Base-by-base conservation (phyloP, 2,329 filamentous ascomycete genomes). In the Fusarium annulatum region DNA sequence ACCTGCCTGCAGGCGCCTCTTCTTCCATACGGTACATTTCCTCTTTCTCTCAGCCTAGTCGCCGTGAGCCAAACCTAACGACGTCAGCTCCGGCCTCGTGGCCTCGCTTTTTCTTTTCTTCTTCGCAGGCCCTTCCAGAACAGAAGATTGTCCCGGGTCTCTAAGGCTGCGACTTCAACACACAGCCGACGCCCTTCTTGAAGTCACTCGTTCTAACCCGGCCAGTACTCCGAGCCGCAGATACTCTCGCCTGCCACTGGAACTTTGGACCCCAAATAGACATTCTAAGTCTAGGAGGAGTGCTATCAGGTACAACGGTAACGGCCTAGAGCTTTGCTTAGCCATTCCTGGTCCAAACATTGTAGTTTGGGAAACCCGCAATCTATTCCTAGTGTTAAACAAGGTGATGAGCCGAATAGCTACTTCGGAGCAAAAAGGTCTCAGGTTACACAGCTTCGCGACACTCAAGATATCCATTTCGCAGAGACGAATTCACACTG, bases 1-100 rank as follows among this genome's bases (percentile, higher is more conserved):
- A 80, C 77, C 69, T 79, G 58, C 73, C 74, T 77, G 76, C 73
- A 78, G 65, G 72, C 75, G 77, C 76, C 77, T 71, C 76, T 74
- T 72, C 71, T 72, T 73, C 67, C 61, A 71, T 64, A 73, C 68
- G 64, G 63, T 77, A 74, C 73, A 76, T 62, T 78, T 73, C 57
- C 69, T 70, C 69, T 64, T 62, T 67, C 71, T 78, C 76, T 70
- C 74, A 78, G 75, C 71, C 67, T 69, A 69, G 67, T 63, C 52
- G 67, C 66, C 61, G 64, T 57, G 75, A 71, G 67, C 72, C 72
- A 77, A 76, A 73, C 72, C 69, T 70, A 66, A 78, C 73, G 69
- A 72, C 76, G 73, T 75, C 76, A 74, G 66, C 63, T 74, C 74
- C 71, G 76, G 76, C 73, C 76, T 78, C 66, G 71, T 79, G 77